Evolutionary conservation across 108 stramenopile species (phyloP).

Genomic region (Conticribra guillardii): DNA sequence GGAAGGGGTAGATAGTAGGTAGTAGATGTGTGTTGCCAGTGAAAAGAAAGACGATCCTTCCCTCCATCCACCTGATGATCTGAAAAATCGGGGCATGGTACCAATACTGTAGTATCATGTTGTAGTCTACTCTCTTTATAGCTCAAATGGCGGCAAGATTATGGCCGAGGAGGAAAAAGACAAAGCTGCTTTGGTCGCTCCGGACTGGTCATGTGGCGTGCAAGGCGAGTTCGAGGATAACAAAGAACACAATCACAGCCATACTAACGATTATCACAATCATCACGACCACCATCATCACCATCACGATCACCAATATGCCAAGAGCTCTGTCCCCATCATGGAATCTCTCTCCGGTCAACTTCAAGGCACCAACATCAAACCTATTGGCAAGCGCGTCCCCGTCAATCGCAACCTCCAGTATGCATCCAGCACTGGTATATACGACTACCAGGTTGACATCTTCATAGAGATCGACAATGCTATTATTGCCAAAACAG

Average conservation of each 20-base stretch:
- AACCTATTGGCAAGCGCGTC: too few relatives aligned
- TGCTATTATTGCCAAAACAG: constrained; percentile 1
- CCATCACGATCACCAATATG: neutral
- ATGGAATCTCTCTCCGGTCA: neutral
- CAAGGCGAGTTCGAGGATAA: too few relatives aligned
- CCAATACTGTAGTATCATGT: too few relatives aligned
- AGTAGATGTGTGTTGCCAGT: too few relatives aligned
- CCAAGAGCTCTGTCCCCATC: neutral
- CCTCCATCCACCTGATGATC: too few relatives aligned
- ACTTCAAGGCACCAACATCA: neutral
- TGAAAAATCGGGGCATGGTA: too few relatives aligned
- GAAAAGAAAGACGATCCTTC: too few relatives aligned
- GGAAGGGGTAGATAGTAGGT: too few relatives aligned
- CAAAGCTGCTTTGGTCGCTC: neutral
- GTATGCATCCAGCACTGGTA: neutral
- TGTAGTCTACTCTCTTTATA: too few relatives aligned
- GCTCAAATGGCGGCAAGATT: neutral
- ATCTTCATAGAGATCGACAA: constrained; percentile 30
- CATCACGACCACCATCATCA: constrained; percentile 2
- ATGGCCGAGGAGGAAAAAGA: neutral
- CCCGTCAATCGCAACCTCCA: too few relatives aligned
- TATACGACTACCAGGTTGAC: constrained; percentile 23
- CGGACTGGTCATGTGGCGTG: too few relatives aligned
- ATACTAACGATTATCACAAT: too few relatives aligned
- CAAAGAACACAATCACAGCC: neutral